These are phyloP conservation scores for Diplogelasinospora grovesii DNA, from an alignment of 495 filamentous ascomycete genomes.

Conservation along the genomic window DNA sequence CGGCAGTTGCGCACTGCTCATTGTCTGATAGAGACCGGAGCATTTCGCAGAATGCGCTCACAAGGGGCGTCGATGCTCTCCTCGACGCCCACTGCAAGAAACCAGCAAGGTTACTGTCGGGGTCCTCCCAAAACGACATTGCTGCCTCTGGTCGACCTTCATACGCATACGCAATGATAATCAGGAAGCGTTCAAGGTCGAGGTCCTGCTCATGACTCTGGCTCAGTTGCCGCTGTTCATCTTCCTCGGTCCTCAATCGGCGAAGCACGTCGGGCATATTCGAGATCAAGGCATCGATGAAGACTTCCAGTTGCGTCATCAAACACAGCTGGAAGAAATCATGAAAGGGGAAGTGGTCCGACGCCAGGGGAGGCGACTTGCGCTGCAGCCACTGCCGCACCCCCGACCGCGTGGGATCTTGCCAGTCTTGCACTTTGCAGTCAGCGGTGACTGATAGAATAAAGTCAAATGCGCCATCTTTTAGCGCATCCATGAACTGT, in stretches of 20 bases:
- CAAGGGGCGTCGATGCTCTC: conserved; percentile 84
- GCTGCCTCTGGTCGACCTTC: conserved; percentile 75
- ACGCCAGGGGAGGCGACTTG: conserved; percentile 58
- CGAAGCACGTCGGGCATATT: conserved; percentile 92
- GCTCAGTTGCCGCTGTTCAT: conserved; percentile 70
- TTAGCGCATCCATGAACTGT: conserved; percentile 67
- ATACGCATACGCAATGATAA: conserved; percentile 89
- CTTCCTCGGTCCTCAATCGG: conserved; percentile 78
- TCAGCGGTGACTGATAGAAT: conserved; percentile 77
- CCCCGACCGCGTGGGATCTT: conserved; percentile 68
- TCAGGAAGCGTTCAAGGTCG: conserved; percentile 83
- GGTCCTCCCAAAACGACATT: conserved; percentile 80
- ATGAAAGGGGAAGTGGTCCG: conserved; percentile 56
- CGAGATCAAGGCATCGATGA: conserved; percentile 83
- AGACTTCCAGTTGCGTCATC: conserved; percentile 74
- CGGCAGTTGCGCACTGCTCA: conserved; percentile 67
- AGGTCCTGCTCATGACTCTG: conserved; percentile 67
- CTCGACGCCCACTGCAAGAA: conserved; percentile 95
- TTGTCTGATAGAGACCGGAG: conserved; percentile 76
- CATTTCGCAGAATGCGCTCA: conserved; percentile 94
- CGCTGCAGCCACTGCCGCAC: conserved; percentile 71
- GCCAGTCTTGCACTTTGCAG: conserved; percentile 63
- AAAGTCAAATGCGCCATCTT: conserved; percentile 89
- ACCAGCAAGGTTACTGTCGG: conserved; percentile 82
- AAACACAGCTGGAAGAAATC: conserved; percentile 58